phyloP scores from a whole-genome alignment of 768 basidiomycete genomes.

The Royoungia palumana region DNA sequence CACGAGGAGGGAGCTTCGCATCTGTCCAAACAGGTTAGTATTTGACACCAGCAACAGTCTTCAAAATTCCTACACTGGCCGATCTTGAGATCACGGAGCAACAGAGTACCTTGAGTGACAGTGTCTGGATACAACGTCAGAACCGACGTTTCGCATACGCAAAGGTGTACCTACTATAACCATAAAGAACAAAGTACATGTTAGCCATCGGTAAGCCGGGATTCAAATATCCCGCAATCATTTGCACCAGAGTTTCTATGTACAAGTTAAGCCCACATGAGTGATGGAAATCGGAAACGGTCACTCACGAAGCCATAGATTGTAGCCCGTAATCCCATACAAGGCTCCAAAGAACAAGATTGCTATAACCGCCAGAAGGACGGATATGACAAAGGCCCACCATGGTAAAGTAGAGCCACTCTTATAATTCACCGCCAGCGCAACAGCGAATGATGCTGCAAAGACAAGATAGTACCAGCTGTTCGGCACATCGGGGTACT shows the following conservation, averaged over 20 bases:
- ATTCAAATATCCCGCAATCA: conserved; percentile 38
- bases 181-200: conserved; percentile 43
- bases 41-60: conserved; percentile 27
- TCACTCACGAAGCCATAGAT: conserved; percentile 19
- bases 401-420: conserved; percentile 54
- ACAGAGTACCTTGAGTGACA: conserved; percentile 44
- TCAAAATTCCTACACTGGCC: conserved; percentile 17
- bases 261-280: background rate
- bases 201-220: conserved; percentile 41
- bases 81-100: conserved; percentile 59
- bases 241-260: conserved; percentile 31
- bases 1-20: conserved; percentile 60
- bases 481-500: conserved; percentile 35
- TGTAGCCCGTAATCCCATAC: conserved; percentile 44
- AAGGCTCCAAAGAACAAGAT: conserved; percentile 54
- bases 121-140: conserved; percentile 40
- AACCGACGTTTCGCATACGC: conserved; percentile 37
- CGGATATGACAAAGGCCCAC: conserved; percentile 54
- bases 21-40: conserved; percentile 29
- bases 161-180: conserved; percentile 38
- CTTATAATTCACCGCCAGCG: conserved; percentile 53
- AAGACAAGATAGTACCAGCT: conserved; percentile 33
- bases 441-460: conserved; percentile 41
- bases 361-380: conserved; percentile 48
- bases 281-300: background rate